Base-by-base conservation (phyloP, 768 basidiomycete genomes). In the Sistotremastrum niveocremeum region DNA sequence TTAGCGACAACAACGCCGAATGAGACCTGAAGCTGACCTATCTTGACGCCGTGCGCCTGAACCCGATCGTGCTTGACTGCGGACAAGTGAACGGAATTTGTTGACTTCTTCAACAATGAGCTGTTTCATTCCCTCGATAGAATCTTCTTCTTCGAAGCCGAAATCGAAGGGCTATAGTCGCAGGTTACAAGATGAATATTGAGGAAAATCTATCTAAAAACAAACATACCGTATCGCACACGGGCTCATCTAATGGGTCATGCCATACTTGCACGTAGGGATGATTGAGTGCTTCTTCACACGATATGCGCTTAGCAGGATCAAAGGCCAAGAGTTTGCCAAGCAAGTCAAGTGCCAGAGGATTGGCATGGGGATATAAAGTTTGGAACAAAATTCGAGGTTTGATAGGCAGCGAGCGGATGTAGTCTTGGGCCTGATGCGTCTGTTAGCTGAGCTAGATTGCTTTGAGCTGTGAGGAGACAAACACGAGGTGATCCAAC, bases 181-280 rank as follows among this genome's bases (percentile, higher is more conserved):
- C n/a, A n/a, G n/a, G n/a, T n/a, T n/a, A n/a, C n/a, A n/a, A n/a
- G n/a, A n/a, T n/a, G n/a, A n/a, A n/a, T n/a, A n/a, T n/a, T n/a
- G n/a, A n/a, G n/a, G n/a, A n/a, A n/a, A n/a, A n/a, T n/a, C n/a
- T n/a, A n/a, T n/a, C n/a, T n/a, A n/a, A n/a, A n/a, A n/a, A n/a
- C n/a, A n/a, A 43, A 64, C 71, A 55, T 54, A 89, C 90, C 42
- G 73, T 62, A 35, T 86, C 79, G 61, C 90, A 95, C 35, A 75
- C 54, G 0, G 93, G 93, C 62, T 95, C 93, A 59, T 98, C 93
- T 7, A 85, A 79, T 12, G 91, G 91, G 61, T 98, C 95, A 59
- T 97, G 93, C 95, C 95, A 99, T 7, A 97, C 95, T 49, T 84
- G 77, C 50, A 88, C 67, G 65, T 98, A 99, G 2, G 93, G 90